These are phyloP conservation scores for Larix kaempferi DNA, from an alignment of 75 land plant genomes.

Conservation along the genomic window DNA sequence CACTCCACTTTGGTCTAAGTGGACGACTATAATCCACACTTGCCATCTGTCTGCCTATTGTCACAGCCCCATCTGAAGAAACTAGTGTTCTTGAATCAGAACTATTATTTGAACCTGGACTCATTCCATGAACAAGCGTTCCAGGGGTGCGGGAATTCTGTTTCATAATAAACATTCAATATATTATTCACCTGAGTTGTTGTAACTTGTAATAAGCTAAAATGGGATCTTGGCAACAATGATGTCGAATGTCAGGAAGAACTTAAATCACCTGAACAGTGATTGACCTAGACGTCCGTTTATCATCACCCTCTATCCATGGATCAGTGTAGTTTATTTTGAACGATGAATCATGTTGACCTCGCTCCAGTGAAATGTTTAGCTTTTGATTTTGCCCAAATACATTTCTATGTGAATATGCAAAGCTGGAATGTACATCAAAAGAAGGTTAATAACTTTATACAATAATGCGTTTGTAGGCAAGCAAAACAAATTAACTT, in stretches of 20 bases:
- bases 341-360: constrained; percentile 92
- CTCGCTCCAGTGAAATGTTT: constrained; percentile 87
- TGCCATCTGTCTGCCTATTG: constrained; percentile 84
- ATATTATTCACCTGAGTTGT: background rate
- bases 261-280: constrained; percentile 66
- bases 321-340: constrained; percentile 94
- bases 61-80: constrained; percentile 46
- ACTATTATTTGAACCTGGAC: background rate
- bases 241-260: background rate
- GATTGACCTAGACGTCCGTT: constrained; percentile 84
- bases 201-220: background rate
- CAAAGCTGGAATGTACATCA: constrained; percentile 69
- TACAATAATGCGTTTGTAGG: background rate
- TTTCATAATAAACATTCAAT: background rate
- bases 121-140: constrained; percentile 66
- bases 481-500: background rate
- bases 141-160: constrained; percentile 96
- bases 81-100: constrained; percentile 34
- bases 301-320: constrained; percentile 99
- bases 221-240: constrained; percentile 4
- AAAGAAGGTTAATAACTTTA: background rate
- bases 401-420: constrained; percentile 93
- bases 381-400: constrained; percentile 95
- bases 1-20: constrained; percentile 95
- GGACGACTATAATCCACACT: constrained; percentile 92